phyloP scores from a whole-genome alignment of 306 rosid genomes.

The Mimosa pudica region DNA sequence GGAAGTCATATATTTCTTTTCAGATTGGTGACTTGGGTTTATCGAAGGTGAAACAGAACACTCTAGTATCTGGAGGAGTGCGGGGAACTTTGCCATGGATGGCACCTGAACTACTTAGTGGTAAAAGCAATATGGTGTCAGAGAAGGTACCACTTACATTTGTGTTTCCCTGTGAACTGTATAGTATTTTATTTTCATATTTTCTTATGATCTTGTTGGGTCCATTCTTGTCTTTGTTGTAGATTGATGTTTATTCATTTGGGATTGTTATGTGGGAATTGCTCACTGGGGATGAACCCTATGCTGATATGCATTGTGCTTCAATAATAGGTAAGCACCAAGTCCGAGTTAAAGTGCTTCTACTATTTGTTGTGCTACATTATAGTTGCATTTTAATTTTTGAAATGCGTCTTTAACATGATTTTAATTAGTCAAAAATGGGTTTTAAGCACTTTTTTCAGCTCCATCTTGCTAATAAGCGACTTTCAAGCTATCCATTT shows the following conservation, averaged over 20 bases:
- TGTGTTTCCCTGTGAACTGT: conserved; percentile 22
- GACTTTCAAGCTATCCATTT: not conserved
- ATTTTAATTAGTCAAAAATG: no score
- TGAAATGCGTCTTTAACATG: conserved; percentile 9
- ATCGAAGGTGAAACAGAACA: conserved; percentile 95
- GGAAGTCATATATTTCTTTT: conserved; percentile 34
- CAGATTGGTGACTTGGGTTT: conserved; percentile 99
- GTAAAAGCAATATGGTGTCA: conserved; percentile 96
- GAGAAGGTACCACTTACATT: conserved; percentile 70
- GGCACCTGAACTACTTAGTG: conserved; percentile 99
- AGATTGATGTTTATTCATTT: conserved; percentile 98
- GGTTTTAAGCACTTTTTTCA: no score
- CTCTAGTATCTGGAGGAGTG: conserved; percentile 97
- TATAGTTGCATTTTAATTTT: not conserved
- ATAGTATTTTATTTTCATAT: conserved; percentile 15
- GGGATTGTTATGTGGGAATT: conserved; percentile 99
- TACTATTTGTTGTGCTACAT: conserved; percentile 25
- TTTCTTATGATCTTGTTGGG: conserved; percentile 31
- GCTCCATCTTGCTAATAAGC: no score
- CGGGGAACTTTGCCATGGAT: conserved; percentile 99
- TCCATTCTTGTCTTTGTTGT: conserved; percentile 43
- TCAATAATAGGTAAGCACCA: conserved; percentile 87
- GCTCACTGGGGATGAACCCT: conserved; percentile 96
- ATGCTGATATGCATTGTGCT: conserved; percentile 96
- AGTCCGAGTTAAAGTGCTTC: conserved; percentile 17